phyloP scores from a whole-genome alignment of 192 early-diverging fungal genomes.

The Coemansia sp. region DNA sequence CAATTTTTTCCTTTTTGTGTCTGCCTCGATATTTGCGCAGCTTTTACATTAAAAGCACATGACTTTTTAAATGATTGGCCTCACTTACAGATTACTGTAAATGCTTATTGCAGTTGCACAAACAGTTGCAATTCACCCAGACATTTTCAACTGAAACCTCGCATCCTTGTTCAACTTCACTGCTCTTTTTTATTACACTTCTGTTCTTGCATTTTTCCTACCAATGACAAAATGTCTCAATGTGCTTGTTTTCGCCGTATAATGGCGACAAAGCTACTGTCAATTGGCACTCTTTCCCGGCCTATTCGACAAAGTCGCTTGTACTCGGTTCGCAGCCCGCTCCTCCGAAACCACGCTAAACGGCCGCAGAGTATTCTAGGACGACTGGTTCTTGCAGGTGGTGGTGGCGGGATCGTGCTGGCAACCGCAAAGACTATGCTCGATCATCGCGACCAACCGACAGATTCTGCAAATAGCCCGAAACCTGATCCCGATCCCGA shows the following conservation, averaged over 20 bases:
- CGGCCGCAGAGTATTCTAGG: not conserved
- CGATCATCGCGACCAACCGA: not conserved
- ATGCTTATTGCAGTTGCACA: too few species aligned
- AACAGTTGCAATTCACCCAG: not conserved
- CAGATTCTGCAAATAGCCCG: not conserved
- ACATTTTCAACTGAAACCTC: not conserved
- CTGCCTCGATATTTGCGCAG: too few species aligned
- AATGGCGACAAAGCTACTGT: not conserved
- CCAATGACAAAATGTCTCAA: not conserved
- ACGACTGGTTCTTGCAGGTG: not conserved
- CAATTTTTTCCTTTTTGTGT: not conserved
- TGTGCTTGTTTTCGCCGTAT: not conserved
- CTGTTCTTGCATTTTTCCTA: not conserved
- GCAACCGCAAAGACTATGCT: not conserved
- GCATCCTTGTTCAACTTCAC: not conserved
- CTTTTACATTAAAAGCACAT: not conserved
- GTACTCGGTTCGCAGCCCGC: too few species aligned
- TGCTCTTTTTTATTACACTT: not conserved
- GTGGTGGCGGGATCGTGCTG: not conserved
- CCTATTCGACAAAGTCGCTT: not conserved
- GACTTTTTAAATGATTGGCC: too few species aligned
- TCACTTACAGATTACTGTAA: too few species aligned
- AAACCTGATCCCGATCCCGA: not conserved
- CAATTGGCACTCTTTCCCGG: not conserved
- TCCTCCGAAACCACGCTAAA: not conserved